These are phyloP conservation scores for Talaromyces amestolkiae DNA, from an alignment of 2,329 filamentous ascomycete species.

Conservation along the genomic window DNA sequence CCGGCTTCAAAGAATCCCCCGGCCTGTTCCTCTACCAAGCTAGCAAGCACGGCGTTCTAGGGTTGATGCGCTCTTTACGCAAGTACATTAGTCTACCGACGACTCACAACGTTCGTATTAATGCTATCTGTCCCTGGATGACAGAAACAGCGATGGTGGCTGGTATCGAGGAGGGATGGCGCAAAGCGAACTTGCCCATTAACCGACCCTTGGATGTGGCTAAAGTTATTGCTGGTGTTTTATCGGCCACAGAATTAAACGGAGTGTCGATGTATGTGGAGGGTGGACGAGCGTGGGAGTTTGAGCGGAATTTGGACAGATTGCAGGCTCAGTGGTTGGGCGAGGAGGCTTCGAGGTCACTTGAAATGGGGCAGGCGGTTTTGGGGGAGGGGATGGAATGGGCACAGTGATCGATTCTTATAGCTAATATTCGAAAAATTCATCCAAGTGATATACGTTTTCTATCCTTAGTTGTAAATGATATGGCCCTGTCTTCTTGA, in stretches of 20 bases:
- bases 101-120: neutral
- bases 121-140: neutral
- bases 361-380: conserved; percentile 1
- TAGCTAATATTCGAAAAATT: too few species aligned
- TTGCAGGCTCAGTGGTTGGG: conserved; percentile 1
- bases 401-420: neutral
- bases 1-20: neutral
- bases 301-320: neutral
- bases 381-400: neutral
- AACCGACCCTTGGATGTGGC: neutral
- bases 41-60: neutral
- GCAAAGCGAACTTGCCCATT: neutral
- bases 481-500: too few species aligned
- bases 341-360: neutral
- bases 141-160: neutral
- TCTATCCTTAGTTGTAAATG: too few species aligned
- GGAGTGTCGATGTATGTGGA: neutral
- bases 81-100: neutral
- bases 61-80: neutral
- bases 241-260: neutral
- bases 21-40: neutral
- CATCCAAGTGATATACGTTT: too few species aligned
- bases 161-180: neutral
- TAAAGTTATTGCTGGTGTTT: neutral
- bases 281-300: neutral